Base-by-base conservation (phyloP, 495 filamentous ascomycete genomes). In the Paragyromitra xinjiangensis region DNA sequence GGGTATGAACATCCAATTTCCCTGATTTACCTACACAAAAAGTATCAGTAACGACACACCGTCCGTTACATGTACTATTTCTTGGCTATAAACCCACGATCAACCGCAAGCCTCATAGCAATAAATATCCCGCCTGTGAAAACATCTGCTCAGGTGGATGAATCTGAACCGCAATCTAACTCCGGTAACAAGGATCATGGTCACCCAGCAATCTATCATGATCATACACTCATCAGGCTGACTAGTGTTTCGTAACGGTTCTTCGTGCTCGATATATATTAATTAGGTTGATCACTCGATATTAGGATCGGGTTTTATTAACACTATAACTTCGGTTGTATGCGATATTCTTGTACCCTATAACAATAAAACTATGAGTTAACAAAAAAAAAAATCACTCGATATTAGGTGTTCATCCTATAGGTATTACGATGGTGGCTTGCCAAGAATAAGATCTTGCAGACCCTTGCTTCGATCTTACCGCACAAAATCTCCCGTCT, bases 251-350 rank as follows among this genome's bases (percentile, higher is more conserved):
- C 66, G 66, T 44, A 58, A 69, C 2, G n/a, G 8, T 19, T 58
- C 6, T 56, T 44, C 39, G 16, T 69, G 51, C 66, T 42, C 56
- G 66, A 69, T 44, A 69, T 69, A 69, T 58, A 69, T 69, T 69
- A 58, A 39, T 37, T 7, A 44, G 19, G 51, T 53, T 44, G 51
- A 58, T 58, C 50, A 69, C 34, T 69, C 37, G 16, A 68, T 40
- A 42, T 29, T 26, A 22, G 37, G 53, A 22, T 22, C 19, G 19
- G 19, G 19, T 22, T 22, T 22, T 22, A 22, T 22, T 22, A 22
- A 22, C 19, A 22, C 19, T 22, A 22, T 22, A 22, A 22, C 19
- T 22, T 22, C 19, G 19, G 19, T 22, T 22, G 19, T 22, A 22
- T 22, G 19, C 19, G 19, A 22, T 22, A 22, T 22, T 22, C 19